Evolutionary conservation across 352 stramenopile species (phyloP).

Genomic region (Elongisporangium undulatum): DNA sequence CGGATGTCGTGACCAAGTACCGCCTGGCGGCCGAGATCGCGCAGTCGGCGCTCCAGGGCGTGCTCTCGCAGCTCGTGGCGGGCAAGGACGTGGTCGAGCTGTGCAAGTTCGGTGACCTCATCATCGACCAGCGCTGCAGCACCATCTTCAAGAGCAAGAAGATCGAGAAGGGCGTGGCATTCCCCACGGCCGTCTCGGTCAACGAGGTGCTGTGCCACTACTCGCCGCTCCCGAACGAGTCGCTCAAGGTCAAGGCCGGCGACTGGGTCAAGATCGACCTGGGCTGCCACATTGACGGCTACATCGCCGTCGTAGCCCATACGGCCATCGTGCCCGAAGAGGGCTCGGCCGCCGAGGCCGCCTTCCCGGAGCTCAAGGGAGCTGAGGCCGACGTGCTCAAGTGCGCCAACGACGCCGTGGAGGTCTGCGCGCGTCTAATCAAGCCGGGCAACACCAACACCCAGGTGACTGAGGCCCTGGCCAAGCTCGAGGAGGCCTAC

Average conservation of each 20-base stretch:
- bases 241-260: constrained; percentile 61
- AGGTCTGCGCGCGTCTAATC: constrained; percentile 96
- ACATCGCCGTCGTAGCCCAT: constrained; percentile 98
- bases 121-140: constrained; percentile 75
- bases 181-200: constrained; percentile 98
- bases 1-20: constrained; percentile 96
- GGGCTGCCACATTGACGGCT: constrained; percentile 99
- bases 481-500: constrained; percentile 94
- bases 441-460: constrained; percentile 96
- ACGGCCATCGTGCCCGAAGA: constrained; percentile 93
- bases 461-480: constrained; percentile 94
- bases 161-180: constrained; percentile 98
- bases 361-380: constrained; percentile 58
- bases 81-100: constrained; percentile 96
- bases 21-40: constrained; percentile 98
- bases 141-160: constrained; percentile 97
- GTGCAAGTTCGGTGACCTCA: constrained; percentile 89
- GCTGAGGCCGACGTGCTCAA: constrained; percentile 94
- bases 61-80: constrained; percentile 92
- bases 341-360: constrained; percentile 43
- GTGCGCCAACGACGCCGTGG: constrained; percentile 96
- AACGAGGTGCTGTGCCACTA: constrained; percentile 99
- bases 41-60: constrained; percentile 94
- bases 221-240: constrained; percentile 93
- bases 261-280: constrained; percentile 95